Evolutionary conservation across 2,329 filamentous ascomycete genomes (phyloP), one percentile per base, ranked within the genome.

Genomic region (Xylariaceae sp.): DNA sequence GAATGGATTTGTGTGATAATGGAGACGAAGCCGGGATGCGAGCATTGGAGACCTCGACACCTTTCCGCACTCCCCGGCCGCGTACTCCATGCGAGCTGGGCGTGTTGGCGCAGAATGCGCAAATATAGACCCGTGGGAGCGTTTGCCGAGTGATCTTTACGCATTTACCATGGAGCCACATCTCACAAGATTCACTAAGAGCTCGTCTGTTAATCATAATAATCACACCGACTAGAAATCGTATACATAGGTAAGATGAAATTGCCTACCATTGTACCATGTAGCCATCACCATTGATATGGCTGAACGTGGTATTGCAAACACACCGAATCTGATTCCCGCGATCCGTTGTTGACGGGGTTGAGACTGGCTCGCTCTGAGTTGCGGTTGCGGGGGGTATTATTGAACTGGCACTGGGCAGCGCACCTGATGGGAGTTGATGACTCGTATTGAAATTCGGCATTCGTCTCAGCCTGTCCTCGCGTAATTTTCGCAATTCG

Each of bases 91-190:
- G 76, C 68, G 79, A 76, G 60, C 79, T 82, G 1, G 83, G 80
- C 7, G 83, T 85, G 64, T 85, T 80, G 17, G 81, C 81, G 67
- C 85, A 88, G 62, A 83, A 87, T 1, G 81, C 78, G 68, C 85
- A 88, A 41, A 87, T 82, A 65, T 87, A 88, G 4, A 87, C 81
- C 10, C 78, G 76, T 4, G 84, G 82, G 65, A 83, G 77, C n/a
- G 78, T 79, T 58, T 80, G 77, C 52, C 78, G 78, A 51, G 79
- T 81, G 62, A 87, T 81, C 62, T 84, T 83, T 66, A 86, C 77
- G 68, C 85, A 88, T 58, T 77, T 77, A n/a, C 82, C 83, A 68
- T 88, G 85, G 35, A 87, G 79, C 78, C 81, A 85, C 75, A 85
- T 81, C 66, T 87, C 84, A 68, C 85, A 88, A 23, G 82, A 84